Base-by-base conservation (phyloP, 768 basidiomycete genomes). In the Leucosporidium scottii region DNA sequence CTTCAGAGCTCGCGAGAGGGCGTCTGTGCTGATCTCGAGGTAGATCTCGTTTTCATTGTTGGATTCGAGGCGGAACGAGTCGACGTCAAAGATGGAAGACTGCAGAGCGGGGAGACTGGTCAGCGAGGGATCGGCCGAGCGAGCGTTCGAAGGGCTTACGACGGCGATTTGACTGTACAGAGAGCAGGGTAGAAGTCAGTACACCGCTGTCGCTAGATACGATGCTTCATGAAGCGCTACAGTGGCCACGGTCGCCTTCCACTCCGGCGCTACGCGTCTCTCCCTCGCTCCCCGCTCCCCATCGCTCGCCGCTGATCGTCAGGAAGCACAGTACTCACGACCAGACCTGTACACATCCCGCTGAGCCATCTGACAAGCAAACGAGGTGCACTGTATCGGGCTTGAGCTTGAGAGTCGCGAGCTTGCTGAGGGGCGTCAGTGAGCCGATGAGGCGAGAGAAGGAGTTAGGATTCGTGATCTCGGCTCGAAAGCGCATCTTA, bases 341-440 rank as follows among this genome's bases (percentile, higher is more conserved):
- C 91, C 91, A 93, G 61, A 93, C 89, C 77, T 93, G 91, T 6
- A 91, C 85, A 4, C 89, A 89, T 0, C 88, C 89, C 73, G 90
- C 89, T 73, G 86, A 87, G 49, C 84, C 83, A 62, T 90, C 88
- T 59, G 82, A 84, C 66, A 87, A 87, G 80, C 91, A 93, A 63
- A 93, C 91, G 66, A 93, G 85, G 68, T 86, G 86, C 81, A 92
- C 58, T 4, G 47, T 18, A 25, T 73, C 72, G 3, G 23, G n/a
- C 51, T 62, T 67, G 56, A 73, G 68, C 49, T 73, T 73, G 63
- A 73, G 63, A 23, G 64, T 73, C 17, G 72, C 65, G 21, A 51
- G 8, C 58, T 73, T 73, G 25, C 44, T 15, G 9, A 73, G 60
- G 30, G 72, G 72, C 1, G 66, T 28, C 51, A 73, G 72, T 4